phyloP scores from a whole-genome alignment of 306 rosid genomes.

The Citrullus amarus region DNA sequence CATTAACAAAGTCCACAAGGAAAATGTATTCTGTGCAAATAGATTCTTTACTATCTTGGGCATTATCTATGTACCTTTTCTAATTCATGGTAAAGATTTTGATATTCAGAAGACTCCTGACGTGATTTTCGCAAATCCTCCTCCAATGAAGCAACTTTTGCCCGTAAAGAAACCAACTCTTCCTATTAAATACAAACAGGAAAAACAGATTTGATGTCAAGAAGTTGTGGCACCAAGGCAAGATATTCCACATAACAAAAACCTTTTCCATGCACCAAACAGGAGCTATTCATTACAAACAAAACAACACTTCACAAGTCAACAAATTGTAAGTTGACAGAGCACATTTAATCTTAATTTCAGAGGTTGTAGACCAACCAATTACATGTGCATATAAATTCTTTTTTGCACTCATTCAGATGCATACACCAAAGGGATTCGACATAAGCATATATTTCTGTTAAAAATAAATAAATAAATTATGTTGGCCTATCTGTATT shows the following conservation, averaged over 20 bases:
- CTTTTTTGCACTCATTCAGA: not conserved
- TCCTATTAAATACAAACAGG: slow-evolving; percentile 39
- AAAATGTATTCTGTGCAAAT: not conserved
- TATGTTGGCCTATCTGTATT: not conserved
- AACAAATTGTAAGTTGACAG: not conserved
- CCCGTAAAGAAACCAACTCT: slow-evolving; percentile 54
- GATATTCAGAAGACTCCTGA: slow-evolving; percentile 52
- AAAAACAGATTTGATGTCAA: slow-evolving; percentile 3
- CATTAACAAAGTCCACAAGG: not conserved
- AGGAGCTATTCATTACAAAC: not conserved
- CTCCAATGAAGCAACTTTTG: slow-evolving; percentile 60
- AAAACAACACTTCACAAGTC: not conserved
- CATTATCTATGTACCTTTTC: slow-evolving; percentile 49
- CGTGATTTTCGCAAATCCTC: slow-evolving; percentile 73
- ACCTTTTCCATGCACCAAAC: not conserved
- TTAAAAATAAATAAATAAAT: not conserved
- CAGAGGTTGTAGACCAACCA: not conserved
- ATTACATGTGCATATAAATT: not conserved
- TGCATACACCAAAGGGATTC: not conserved
- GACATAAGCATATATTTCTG: not conserved
- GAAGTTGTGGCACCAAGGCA: slow-evolving; percentile 7
- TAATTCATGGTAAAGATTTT: slow-evolving; percentile 37
- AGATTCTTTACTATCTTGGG: not conserved
- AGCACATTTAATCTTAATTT: not conserved
- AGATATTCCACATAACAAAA: not conserved